These are phyloP conservation scores for Pseudoperonospora humuli DNA, from an alignment of 352 stramenopile species.

Conservation along the genomic window DNA sequence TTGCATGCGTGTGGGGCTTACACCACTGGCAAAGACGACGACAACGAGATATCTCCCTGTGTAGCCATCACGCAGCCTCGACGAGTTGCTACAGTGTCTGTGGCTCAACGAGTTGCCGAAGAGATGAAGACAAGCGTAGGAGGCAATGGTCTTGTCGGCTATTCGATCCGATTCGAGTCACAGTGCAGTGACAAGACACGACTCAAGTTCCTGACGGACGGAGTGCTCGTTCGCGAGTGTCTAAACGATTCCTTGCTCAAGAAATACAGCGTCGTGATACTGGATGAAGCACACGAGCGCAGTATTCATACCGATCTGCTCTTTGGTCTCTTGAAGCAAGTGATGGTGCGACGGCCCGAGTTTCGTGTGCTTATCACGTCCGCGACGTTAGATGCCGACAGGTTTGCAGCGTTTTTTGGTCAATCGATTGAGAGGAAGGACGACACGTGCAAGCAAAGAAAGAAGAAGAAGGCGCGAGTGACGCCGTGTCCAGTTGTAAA, in stretches of 20 bases:
- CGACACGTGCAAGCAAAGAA: constrained; percentile 2
- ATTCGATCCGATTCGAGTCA: constrained; percentile 98
- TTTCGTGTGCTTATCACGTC: constrained; percentile 93
- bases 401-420: constrained; percentile 86
- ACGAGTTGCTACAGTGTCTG: constrained; percentile 95
- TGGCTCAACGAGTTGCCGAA: constrained; percentile 94
- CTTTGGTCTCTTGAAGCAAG: constrained; percentile 90
- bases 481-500: constrained; percentile 70
- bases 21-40: constrained; percentile 16
- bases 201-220: constrained; percentile 84
- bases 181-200: constrained; percentile 43
- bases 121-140: constrained; percentile 86
- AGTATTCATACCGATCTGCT: constrained; percentile 98
- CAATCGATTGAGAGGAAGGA: neutral
- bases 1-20: constrained; percentile 38
- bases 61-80: constrained; percentile 89
- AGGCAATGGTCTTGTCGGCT: constrained; percentile 73
- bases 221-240: constrained; percentile 75
- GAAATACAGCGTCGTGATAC: constrained; percentile 87
- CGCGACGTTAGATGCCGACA: constrained; percentile 83
- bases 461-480: constrained; percentile 11
- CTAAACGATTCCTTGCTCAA: constrained; percentile 62
- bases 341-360: constrained; percentile 52
- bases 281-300: constrained; percentile 97
- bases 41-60: constrained; percentile 7